Base-by-base conservation (phyloP, 805 yeast species). In the Starmerella bombicola region DNA sequence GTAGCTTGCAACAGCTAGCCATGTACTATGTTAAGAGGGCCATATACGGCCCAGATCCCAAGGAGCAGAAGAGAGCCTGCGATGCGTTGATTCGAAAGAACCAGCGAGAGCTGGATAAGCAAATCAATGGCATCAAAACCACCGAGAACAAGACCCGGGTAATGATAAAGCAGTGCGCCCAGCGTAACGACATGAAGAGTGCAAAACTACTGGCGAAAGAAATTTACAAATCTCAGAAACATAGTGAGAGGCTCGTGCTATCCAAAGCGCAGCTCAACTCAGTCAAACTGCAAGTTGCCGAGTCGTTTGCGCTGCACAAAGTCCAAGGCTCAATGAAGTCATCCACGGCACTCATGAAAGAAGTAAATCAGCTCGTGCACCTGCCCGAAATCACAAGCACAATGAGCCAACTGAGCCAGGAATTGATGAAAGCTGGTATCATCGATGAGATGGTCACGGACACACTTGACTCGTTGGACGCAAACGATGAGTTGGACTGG, bases 371-470 rank as follows among this genome's bases (percentile, higher is more conserved):
- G 33, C 65, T 91, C 54, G 78, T 86, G 1, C 69, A 69, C 46
- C 57, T 91, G 39, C 96, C 97, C 0, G 85, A 80, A 49, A 62
- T 91, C 39, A 75, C 76, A 52, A 75, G 73, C 9, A 78, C 93
- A 0, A 84, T 88, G 81, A 79, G 79, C 54, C 93, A 80, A 51
- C 63, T 91, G 42, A 81, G 88, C 45, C 78, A 73, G 55, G 99
- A 91, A 61, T 68, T 88, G 52, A 76, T 81, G 74, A 58, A 60
- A 54, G 59, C 68, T 4, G 70, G 70, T 2, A 72, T 91, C 33
- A 84, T 91, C 40, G 83, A 82, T 50, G 98, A 91, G 57, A 91
- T 91, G 97, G 78, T 86, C 57, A 84, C 81, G 42, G 99, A 91
- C 56, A 76, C 82, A 47, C 67, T 88, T 45, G 97, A 86, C 45